These are phyloP conservation scores for Pisolithus microcarpus DNA, from an alignment of 768 basidiomycete genomes.

Conservation along the genomic window DNA sequence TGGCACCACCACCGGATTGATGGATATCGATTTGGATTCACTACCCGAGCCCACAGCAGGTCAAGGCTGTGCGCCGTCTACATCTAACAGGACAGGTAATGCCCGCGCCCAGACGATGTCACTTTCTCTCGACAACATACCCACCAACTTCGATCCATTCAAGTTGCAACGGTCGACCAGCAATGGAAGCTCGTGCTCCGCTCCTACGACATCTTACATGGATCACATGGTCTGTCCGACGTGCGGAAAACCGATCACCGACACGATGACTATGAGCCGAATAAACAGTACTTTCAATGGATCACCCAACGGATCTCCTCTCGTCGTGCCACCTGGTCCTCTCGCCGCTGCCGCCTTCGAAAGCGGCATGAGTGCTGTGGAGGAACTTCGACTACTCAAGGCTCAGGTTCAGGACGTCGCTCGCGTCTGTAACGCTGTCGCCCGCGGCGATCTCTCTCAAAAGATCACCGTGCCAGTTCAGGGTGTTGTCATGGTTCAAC, in stretches of 20 bases:
- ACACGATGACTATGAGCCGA: conserved; percentile 32
- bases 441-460: conserved; percentile 66
- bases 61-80: conserved; percentile 13
- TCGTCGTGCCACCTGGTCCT: conserved; percentile 50
- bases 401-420: conserved; percentile 82
- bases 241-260: conserved; percentile 46
- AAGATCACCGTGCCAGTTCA: conserved; percentile 76
- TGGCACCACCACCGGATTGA: conserved; percentile 3
- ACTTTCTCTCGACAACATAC: conserved; percentile 47
- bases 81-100: conserved; percentile 17
- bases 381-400: conserved; percentile 73
- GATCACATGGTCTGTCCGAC: conserved; percentile 45
- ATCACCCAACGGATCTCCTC: conserved; percentile 27
- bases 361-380: conserved; percentile 60
- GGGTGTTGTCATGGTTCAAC: conserved; percentile 72
- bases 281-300: conserved; percentile 19
- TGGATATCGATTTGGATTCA: conserved; percentile 27
- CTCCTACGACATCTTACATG: conserved; percentile 36
- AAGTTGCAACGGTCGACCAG: conserved; percentile 26
- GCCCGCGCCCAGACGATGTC: conserved; percentile 35
- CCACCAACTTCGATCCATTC: conserved; percentile 31
- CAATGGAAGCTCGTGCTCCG: conserved; percentile 31
- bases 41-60: conserved; percentile 17
- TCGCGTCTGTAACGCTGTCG: conserved; percentile 75
- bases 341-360: conserved; percentile 50